Evolutionary conservation across 164 flowering plant species (phyloP).

Genomic region (Berberis vulgaris): DNA sequence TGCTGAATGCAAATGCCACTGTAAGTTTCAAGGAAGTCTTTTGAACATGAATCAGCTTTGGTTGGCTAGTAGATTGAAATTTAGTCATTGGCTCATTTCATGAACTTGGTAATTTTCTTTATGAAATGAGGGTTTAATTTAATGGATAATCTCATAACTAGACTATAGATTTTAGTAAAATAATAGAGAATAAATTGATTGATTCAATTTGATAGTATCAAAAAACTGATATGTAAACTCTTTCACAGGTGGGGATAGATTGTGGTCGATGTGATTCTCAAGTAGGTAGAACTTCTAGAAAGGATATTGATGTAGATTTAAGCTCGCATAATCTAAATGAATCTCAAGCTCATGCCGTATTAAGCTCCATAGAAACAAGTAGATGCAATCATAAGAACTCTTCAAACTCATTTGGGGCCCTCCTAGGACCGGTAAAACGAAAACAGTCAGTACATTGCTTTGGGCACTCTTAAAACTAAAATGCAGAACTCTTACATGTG

Average conservation of each 20-base stretch:
- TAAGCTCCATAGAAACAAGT: constrained; percentile 18
- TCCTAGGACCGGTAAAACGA: constrained; percentile 63
- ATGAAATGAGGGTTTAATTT: too few relatives aligned
- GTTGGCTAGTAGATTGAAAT: too few relatives aligned
- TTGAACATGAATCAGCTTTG: too few relatives aligned
- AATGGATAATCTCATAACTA: too few relatives aligned
- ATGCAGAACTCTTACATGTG: constrained; percentile 41
- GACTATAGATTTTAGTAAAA: too few relatives aligned
- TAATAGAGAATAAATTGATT: too few relatives aligned
- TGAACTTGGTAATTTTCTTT: too few relatives aligned
- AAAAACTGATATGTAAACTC: too few relatives aligned
- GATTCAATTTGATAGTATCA: too few relatives aligned
- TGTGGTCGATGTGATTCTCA: constrained; percentile 17
- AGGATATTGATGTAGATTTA: constrained; percentile 2
- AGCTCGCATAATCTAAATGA: constrained; percentile 17
- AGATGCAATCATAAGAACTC: constrained; percentile 20
- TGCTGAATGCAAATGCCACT: too few relatives aligned
- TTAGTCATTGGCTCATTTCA: too few relatives aligned
- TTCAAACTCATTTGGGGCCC: constrained; percentile 55
- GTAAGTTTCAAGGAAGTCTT: too few relatives aligned
- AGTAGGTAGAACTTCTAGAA: background rate
- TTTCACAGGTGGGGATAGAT: constrained; percentile 11
- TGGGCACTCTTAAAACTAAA: constrained; percentile 25
- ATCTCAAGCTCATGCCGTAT: constrained; percentile 35
- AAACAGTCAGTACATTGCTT: constrained; percentile 25